Base-by-base conservation (phyloP, 176 grass and related monocot species). In the Bonia amplexicaulis region DNA sequence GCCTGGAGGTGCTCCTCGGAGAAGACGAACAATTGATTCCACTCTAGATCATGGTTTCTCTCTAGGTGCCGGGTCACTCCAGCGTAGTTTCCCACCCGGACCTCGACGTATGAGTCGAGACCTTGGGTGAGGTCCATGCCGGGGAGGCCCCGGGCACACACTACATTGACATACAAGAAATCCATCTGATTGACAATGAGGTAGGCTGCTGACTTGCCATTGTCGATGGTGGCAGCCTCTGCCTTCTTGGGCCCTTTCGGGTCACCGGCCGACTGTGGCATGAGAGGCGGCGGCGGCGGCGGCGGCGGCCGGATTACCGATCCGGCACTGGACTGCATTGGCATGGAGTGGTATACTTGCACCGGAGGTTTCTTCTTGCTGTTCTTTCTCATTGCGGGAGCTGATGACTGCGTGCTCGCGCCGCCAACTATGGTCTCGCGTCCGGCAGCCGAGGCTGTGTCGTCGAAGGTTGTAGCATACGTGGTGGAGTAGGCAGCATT, bases 1-100 rank as follows among this genome's bases (percentile, higher is more conserved):
- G 65, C 49, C 27, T 81, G 79, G 0, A 81, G 31, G 31, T 41
- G 31, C 1, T 67, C 65, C 33, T 69, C 42, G 12, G 65, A 41
- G 65, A 81, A 70, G 65, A 64, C 49, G 65, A 81, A 69, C 79
- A 81, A 65, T 37, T 81, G 79, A 65, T 81, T 42, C 79, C 79
- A 81, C 65, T 69, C 65, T 0, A 33, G 64, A 1, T 69, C 10
- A 17, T 55, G 65, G 35, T 42, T 81, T 1, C 31, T 4, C 7
- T 25, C 20, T 6, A 16, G 2, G 3, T 55, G 79, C 2, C 79
- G 29, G 9, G 49, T 81, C 14, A 17, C 31, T 9, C 3, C 29
- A 0, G 2, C 2, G n/a, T 81, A 54, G 79, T 81, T 81, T 11
- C 65, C 65, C 7, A 69, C 48, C 0, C 79, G 16, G 26, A 81